Conservation (phyloP, 1,284 basidiomycete genomes). For the Inonotus hispidus region DNA sequence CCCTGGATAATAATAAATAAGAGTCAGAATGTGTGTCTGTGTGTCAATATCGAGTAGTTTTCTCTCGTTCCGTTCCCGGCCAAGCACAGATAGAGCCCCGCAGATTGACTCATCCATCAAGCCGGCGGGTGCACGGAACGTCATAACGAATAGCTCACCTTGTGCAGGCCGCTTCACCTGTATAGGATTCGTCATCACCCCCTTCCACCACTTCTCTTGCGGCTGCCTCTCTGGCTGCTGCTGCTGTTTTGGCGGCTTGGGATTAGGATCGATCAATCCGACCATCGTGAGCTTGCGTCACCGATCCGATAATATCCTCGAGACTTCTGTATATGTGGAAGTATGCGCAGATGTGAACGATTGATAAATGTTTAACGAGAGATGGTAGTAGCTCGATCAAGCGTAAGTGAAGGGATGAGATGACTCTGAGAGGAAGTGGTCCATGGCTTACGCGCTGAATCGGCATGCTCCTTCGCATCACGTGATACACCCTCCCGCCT, state of each 20-base stretch:
- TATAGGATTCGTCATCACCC: constrained; percentile 10
- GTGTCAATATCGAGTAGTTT: too few relatives aligned
- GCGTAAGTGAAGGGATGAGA: too few relatives aligned
- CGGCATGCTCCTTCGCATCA: not conserved
- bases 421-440: too few relatives aligned
- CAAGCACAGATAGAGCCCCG: not conserved
- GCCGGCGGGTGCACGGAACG: too few relatives aligned
- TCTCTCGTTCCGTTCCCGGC: too few relatives aligned
- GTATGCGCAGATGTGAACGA: not conserved
- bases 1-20: constrained; percentile 32
- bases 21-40: too few relatives aligned
- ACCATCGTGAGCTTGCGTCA: constrained; percentile 5
- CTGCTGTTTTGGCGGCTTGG: not conserved
- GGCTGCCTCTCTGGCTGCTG: constrained; percentile 11
- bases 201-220: constrained; percentile 9
- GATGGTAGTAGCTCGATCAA: not conserved
- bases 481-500: not conserved
- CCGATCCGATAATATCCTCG: not conserved
- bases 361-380: not conserved
- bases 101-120: not conserved
- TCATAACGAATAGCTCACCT: constrained; percentile 9
- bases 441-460: not conserved
- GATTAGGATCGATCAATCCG: constrained; percentile 8
- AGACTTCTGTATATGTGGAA: not conserved
- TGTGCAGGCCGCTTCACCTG: constrained; percentile 12